phyloP scores from a whole-genome alignment of 371 early-diverging fungal genomes.

The Funneliformis caledonium region DNA sequence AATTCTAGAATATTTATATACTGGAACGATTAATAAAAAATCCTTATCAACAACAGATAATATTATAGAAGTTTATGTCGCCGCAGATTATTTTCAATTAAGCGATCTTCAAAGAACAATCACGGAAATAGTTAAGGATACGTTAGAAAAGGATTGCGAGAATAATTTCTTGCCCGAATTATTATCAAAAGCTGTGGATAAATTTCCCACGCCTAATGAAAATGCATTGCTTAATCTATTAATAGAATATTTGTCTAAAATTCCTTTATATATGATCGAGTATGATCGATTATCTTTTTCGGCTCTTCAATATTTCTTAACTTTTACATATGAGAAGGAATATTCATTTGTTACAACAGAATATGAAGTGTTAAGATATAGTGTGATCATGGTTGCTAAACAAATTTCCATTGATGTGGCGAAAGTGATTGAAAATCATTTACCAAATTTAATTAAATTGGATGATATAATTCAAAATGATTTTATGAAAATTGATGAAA shows the following conservation, averaged over 20 bases:
- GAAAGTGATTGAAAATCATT: not conserved
- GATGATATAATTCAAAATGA: not conserved
- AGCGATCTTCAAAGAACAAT: not conserved
- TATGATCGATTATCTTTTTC: not conserved
- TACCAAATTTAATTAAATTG: not conserved
- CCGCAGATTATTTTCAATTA: slow-evolving; percentile 36
- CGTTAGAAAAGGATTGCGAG: no score
- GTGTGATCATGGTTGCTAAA: slow-evolving; percentile 7
- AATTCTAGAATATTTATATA: slow-evolving; percentile 34
- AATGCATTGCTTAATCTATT: slow-evolving; percentile 2
- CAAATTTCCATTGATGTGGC: not conserved
- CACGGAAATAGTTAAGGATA: no score
- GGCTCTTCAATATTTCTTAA: not conserved
- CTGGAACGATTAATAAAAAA: not conserved
- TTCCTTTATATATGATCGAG: slow-evolving; percentile 3
- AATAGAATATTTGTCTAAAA: not conserved
- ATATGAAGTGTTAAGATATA: slow-evolving; percentile 17
- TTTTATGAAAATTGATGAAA: not conserved
- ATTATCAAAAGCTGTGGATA: not conserved
- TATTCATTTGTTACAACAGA: slow-evolving; percentile 12
- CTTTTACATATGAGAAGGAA: not conserved
- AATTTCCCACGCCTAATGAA: not conserved
- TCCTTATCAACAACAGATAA: not conserved
- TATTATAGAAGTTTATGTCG: slow-evolving; percentile 1
- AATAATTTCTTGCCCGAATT: not conserved